Evolutionary conservation across 805 yeast genomes (phyloP).

Genomic region (Lipomyces starkeyi): DNA sequence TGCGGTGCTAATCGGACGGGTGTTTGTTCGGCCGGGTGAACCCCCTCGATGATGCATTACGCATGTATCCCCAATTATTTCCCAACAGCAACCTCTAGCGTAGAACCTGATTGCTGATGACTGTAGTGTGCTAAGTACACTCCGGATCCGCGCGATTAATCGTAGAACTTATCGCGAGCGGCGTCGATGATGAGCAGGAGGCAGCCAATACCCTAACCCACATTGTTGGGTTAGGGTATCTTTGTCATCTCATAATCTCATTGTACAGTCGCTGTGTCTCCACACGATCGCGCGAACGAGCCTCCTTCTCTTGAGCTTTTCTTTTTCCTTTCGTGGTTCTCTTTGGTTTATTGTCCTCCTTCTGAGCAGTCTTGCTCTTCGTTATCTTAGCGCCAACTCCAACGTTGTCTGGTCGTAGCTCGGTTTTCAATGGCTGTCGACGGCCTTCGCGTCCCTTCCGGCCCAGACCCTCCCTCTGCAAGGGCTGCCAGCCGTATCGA

Average conservation of each 20-base stretch:
- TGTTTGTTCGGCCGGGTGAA: constrained; percentile 17
- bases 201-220: neutral
- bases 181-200: too few species aligned
- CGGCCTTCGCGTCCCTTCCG: constrained; percentile 32
- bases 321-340: constrained; percentile 11
- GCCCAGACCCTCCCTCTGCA: constrained; percentile 33
- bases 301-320: constrained; percentile 1
- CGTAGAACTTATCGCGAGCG: too few species aligned
- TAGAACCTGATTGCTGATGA: neutral
- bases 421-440: constrained; percentile 26
- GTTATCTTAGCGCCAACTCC: constrained; percentile 32
- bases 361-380: neutral
- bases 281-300: constrained; percentile 11
- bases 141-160: too few species aligned
- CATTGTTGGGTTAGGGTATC: too few species aligned
- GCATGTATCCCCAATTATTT: constrained; percentile 6
- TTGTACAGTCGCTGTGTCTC: constrained; percentile 20
- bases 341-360: constrained; percentile 2
- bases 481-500: constrained; percentile 35
- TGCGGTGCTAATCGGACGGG: neutral
- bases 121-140: too few species aligned
- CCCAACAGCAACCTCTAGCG: neutral
- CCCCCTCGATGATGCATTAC: constrained; percentile 32
- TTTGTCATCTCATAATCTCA: constrained; percentile 14
- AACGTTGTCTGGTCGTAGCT: constrained; percentile 19